A percentile compares a stretch with the other conserved stretches of the same genome.
These are phyloP conservation scores for Bathelium albidoporum DNA, from an alignment of 495 filamentous ascomycete genomes.

Conservation along the genomic window DNA sequence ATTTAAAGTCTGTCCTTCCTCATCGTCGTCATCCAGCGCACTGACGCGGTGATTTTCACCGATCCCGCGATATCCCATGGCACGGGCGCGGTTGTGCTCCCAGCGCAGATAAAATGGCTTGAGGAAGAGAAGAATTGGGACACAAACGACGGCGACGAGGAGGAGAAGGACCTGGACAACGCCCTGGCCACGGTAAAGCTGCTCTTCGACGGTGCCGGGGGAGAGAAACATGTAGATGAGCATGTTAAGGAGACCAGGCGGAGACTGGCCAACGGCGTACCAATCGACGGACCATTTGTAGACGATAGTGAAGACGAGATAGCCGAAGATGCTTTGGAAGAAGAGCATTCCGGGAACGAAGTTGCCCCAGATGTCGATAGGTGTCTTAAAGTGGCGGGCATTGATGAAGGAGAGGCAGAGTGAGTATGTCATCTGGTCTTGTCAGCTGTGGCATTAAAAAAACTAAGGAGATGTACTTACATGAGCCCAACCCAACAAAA, in stretches of 20 bases:
- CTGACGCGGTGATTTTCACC: conserved; percentile 79
- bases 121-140: conserved; percentile 83
- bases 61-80: conserved; percentile 82
- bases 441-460: conserved; percentile 8
- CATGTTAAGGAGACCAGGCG: conserved; percentile 93
- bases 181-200: conserved; percentile 67
- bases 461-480: conserved; percentile 32
- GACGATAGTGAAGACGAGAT: conserved; percentile 83
- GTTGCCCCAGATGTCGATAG: conserved; percentile 91
- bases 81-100: conserved; percentile 83
- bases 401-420: conserved; percentile 89
- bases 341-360: conserved; percentile 98
- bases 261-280: conserved; percentile 50
- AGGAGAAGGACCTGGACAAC: conserved; percentile 66
- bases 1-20: conserved; percentile 40
- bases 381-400: conserved; percentile 83
- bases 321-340: conserved; percentile 98
- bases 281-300: conserved; percentile 97
- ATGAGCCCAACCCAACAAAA: conserved; percentile 89
- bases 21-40: conserved; percentile 76
- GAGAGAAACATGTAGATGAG: conserved; percentile 98
- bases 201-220: conserved; percentile 63
- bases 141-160: conserved; percentile 73
- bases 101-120: conserved; percentile 90
- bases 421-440: conserved; percentile 82